These are phyloP conservation scores for Verticillium isaacii DNA, from an alignment of 2,329 filamentous ascomycete genomes.

Conservation along the genomic window DNA sequence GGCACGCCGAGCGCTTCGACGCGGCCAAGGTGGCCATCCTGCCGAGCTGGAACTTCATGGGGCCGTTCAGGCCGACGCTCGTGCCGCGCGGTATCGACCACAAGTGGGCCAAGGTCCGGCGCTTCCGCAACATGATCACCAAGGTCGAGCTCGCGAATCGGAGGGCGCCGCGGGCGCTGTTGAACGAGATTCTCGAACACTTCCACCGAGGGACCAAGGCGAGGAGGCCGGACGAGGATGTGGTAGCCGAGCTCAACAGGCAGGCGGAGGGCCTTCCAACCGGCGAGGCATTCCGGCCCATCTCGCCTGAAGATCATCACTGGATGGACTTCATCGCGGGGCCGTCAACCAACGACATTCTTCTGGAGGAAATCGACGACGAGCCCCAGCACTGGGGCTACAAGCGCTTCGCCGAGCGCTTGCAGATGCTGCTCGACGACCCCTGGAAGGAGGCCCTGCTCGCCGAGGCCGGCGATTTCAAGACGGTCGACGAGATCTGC, in stretches of 20 bases:
- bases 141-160: conserved; percentile 16
- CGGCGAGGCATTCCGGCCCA: neutral
- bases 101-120: conserved; percentile 18
- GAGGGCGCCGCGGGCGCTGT: conserved; percentile 21
- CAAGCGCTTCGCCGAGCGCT: conserved; percentile 23
- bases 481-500: conserved; percentile 13
- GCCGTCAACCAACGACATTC: conserved; percentile 17
- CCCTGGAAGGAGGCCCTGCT: conserved; percentile 19
- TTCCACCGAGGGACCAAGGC: conserved; percentile 12
- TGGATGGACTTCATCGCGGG: conserved; percentile 9
- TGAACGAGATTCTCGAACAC: conserved; percentile 16
- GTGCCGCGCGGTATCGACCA: conserved; percentile 18
- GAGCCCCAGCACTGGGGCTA: conserved; percentile 13
- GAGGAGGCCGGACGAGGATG: conserved; percentile 12
- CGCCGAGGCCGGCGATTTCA: conserved; percentile 4
- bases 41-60: conserved; percentile 21
- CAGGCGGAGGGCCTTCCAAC: neutral
- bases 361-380: conserved; percentile 17
- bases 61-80: conserved; percentile 20
- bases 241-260: conserved; percentile 2
- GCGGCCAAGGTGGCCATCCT: conserved; percentile 13
- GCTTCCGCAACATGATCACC: conserved; percentile 12
- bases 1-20: conserved; percentile 13
- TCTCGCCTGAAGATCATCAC: conserved; percentile 5
- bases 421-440: conserved; percentile 26